Conservation (phyloP, 345 rosid species). For the Viola odorata region DNA sequence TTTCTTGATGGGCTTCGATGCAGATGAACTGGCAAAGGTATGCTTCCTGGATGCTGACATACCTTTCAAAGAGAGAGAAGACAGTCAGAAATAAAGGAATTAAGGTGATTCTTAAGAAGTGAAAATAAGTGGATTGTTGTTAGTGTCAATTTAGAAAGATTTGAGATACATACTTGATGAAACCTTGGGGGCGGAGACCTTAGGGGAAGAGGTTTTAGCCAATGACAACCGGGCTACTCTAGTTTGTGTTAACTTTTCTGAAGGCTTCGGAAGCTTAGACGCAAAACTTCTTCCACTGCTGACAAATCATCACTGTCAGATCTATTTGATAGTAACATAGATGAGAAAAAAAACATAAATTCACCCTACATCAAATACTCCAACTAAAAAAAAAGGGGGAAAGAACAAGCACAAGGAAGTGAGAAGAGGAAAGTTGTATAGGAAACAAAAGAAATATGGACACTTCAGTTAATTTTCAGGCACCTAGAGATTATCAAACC, state of each 20-base stretch:
- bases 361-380: too few relatives aligned
- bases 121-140: neutral
- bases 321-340: neutral
- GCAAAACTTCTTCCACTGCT: conserved; percentile 27
- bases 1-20: conserved; percentile 26
- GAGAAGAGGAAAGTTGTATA: too few relatives aligned
- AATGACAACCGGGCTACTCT: conserved; percentile 48
- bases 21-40: conserved; percentile 24
- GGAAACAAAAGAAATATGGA: neutral
- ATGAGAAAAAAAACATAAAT: too few relatives aligned
- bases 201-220: conserved; percentile 27
- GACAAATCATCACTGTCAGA: neutral
- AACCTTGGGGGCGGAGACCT: conserved; percentile 30
- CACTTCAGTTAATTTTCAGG: neutral
- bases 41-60: conserved; percentile 35
- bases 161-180: conserved; percentile 40
- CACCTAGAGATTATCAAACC: neutral
- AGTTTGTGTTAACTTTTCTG: conserved; percentile 35
- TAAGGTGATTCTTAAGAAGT: neutral
- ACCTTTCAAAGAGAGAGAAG: neutral
- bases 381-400: too few relatives aligned
- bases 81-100: neutral
- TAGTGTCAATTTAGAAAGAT: neutral
- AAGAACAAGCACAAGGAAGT: too few relatives aligned
- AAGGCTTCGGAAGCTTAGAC: conserved; percentile 58